These are phyloP conservation scores for Kernera saxatilis DNA, from an alignment of 345 rosid genomes.

Conservation along the genomic window DNA sequence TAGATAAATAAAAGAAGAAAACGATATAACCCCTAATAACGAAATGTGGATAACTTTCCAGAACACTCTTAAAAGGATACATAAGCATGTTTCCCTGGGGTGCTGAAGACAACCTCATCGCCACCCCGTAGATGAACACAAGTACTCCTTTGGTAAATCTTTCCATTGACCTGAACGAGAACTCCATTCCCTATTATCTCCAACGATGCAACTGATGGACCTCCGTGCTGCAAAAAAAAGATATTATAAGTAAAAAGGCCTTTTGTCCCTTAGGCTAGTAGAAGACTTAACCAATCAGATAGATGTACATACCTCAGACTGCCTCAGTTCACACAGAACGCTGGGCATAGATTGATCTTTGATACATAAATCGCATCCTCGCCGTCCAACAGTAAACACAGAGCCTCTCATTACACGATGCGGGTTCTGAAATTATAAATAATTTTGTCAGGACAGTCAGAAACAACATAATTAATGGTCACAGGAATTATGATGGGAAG, in stretches of 20 bases:
- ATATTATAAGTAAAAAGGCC: neutral
- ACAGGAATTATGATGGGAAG: neutral
- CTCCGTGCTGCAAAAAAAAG: constrained; percentile 49
- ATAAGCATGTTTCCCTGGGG: constrained; percentile 76
- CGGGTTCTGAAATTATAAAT: constrained; percentile 53
- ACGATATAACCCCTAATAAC: neutral
- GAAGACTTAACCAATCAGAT: neutral
- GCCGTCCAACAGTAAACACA: constrained; percentile 71
- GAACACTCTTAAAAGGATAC: constrained; percentile 58
- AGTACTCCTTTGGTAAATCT: constrained; percentile 39
- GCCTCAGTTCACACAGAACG: constrained; percentile 68
- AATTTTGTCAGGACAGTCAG: neutral
- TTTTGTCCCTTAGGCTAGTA: neutral
- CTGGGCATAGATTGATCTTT: constrained; percentile 53
- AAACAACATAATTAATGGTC: constrained; percentile 6
- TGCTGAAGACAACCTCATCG: constrained; percentile 79
- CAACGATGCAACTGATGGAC: constrained; percentile 53
- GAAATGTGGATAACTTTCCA: neutral
- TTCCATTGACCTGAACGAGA: constrained; percentile 78
- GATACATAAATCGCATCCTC: constrained; percentile 63
- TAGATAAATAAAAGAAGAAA: neutral
- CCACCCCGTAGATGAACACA: constrained; percentile 65
- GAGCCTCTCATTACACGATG: constrained; percentile 50
- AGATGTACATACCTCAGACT: constrained; percentile 52
- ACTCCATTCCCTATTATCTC: constrained; percentile 80